A percentile compares a stretch with the other conserved stretches of the same genome.
Conservation (phyloP, 768 basidiomycete genomes). For the Lactarius trivialis region DNA sequence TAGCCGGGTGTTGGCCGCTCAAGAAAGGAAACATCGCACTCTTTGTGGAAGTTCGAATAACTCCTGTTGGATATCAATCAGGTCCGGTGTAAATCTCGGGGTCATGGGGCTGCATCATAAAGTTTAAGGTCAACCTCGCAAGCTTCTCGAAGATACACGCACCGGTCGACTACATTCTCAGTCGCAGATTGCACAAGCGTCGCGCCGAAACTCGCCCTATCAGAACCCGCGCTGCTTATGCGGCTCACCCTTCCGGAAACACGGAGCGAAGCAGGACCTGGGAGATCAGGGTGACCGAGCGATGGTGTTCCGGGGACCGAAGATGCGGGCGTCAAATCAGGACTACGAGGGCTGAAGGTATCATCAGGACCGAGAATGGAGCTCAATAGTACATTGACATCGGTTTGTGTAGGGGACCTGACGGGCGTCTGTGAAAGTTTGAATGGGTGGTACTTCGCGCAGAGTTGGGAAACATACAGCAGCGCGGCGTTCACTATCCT, state of each 20-base stretch:
- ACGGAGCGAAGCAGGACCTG: conserved; percentile 35
- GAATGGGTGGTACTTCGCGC: conserved; percentile 22
- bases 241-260: conserved; percentile 61
- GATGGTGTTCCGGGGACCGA: conserved; percentile 70
- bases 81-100: conserved; percentile 61
- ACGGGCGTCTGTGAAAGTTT: conserved; percentile 11
- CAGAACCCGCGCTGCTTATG: conserved; percentile 59
- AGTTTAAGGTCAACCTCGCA: neutral
- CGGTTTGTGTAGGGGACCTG: conserved; percentile 37
- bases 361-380: conserved; percentile 44
- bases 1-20: neutral
- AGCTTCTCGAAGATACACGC: conserved; percentile 24
- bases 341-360: conserved; percentile 45
- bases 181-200: conserved; percentile 44
- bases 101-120: conserved; percentile 46
- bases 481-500: conserved; percentile 42
- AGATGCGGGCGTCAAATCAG: conserved; percentile 61
- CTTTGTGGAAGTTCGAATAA: conserved; percentile 85
- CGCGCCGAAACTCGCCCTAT: conserved; percentile 38
- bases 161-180: conserved; percentile 69
- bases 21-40: conserved; percentile 35
- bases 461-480: conserved; percentile 33
- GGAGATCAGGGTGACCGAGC: conserved; percentile 33
- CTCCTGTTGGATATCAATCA: conserved; percentile 87
- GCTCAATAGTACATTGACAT: conserved; percentile 70